phyloP scores from a whole-genome alignment of 1,284 basidiomycete species.

The Microbotryum saponariae region DNA sequence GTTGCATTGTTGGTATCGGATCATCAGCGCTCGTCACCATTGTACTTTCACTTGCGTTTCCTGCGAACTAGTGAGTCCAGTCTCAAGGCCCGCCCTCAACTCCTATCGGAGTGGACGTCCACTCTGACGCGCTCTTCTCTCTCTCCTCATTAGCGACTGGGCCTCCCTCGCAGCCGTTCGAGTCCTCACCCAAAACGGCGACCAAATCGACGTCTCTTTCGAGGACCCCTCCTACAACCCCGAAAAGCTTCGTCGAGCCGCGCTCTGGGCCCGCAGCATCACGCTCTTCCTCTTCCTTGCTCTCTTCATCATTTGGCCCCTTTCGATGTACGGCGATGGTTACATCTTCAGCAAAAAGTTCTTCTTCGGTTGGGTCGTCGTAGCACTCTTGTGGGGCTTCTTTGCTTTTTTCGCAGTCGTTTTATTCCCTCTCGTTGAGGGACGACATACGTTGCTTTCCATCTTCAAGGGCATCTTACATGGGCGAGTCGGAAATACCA shows the following conservation, averaged over 20 bases:
- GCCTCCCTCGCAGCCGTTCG: constrained; percentile 9
- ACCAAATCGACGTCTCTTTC: constrained; percentile 10
- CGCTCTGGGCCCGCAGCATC: constrained; percentile 6
- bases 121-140: constrained; percentile 20
- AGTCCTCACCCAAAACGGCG: constrained; percentile 3
- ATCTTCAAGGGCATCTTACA: constrained; percentile 9
- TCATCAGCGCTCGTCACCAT: constrained; percentile 27
- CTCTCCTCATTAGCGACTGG: constrained; percentile 34
- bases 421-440: constrained; percentile 35
- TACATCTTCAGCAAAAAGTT: constrained; percentile 38
- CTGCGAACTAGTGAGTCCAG: constrained; percentile 18
- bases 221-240: constrained; percentile 24
- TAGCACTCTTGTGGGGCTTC: constrained; percentile 37
- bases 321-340: constrained; percentile 36
- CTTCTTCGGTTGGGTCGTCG: constrained; percentile 38
- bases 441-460: constrained; percentile 20
- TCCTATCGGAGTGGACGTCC: constrained; percentile 23
- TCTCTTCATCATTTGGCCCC: constrained; percentile 39
- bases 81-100: not conserved
- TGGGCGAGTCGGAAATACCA: no score
- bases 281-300: constrained; percentile 27
- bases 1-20: constrained; percentile 30
- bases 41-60: constrained; percentile 10
- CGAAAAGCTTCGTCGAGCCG: constrained; percentile 20
- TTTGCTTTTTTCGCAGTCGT: constrained; percentile 35